phyloP scores from a whole-genome alignment of 192 early-diverging fungal species.

The Podochytrium sp. region DNA sequence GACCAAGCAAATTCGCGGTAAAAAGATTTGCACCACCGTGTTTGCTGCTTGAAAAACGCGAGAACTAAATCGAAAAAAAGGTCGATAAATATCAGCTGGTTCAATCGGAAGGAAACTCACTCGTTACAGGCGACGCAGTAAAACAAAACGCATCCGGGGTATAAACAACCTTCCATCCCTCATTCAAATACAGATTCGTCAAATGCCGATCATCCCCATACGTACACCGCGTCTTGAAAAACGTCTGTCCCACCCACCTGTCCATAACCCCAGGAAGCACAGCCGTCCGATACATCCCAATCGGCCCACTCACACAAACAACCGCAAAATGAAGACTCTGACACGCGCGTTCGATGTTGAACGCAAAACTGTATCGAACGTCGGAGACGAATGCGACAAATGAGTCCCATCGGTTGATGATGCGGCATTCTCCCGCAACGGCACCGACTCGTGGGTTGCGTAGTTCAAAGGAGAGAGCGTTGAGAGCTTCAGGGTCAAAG shows the following conservation, averaged over 20 bases:
- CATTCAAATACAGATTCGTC: constrained; percentile 56
- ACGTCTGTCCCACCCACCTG: constrained; percentile 57
- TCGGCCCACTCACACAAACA: constrained; percentile 67
- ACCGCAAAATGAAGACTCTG: constrained; percentile 62
- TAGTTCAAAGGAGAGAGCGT: constrained; percentile 57
- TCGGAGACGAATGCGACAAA: constrained; percentile 64
- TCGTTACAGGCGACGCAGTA: constrained; percentile 56
- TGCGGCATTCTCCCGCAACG: constrained; percentile 56
- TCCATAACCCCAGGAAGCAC: constrained; percentile 56
- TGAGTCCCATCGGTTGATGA: constrained; percentile 55
- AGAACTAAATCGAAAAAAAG: not conserved
- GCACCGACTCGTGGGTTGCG: constrained; percentile 54
- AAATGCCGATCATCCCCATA: constrained; percentile 70
- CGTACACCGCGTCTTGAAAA: constrained; percentile 62
- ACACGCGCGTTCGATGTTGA: constrained; percentile 67
- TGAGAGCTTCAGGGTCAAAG: constrained; percentile 51
- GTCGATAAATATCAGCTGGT: not conserved
- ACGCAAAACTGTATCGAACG: constrained; percentile 67
- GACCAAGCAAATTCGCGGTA: constrained; percentile 61
- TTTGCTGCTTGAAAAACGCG: constrained; percentile 62
- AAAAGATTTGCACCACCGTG: constrained; percentile 68
- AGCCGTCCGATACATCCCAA: constrained; percentile 61
- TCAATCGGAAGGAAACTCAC: not conserved
- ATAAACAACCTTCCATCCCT: constrained; percentile 57
- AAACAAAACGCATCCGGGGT: constrained; percentile 63